Conservation (phyloP, 306 rosid species). For the peach (Prunus persica) region Prunus_persica_NCBIv2 NC_034014.1:3689001-3689500, state of each 20-base stretch:
- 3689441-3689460: neutral
- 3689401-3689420: neutral
- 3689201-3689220: neutral
- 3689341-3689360: neutral
- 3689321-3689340: neutral
- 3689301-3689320: neutral
- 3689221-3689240: neutral
- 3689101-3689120: neutral
- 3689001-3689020: neutral
- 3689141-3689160: neutral
- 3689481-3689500: slow-evolving; percentile 21
- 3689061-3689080: neutral
- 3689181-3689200: neutral
- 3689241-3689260: neutral
- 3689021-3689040: neutral
- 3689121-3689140: neutral
- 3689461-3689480: slow-evolving; percentile 7
- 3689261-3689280: neutral
- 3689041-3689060: neutral
- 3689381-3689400: neutral
- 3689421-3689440: neutral
- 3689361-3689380: neutral
- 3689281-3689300: neutral
- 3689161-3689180: neutral
- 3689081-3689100: neutral